Base-by-base conservation (phyloP, 148 eudicot genomes). In the Polygonum aviculare region DNA sequence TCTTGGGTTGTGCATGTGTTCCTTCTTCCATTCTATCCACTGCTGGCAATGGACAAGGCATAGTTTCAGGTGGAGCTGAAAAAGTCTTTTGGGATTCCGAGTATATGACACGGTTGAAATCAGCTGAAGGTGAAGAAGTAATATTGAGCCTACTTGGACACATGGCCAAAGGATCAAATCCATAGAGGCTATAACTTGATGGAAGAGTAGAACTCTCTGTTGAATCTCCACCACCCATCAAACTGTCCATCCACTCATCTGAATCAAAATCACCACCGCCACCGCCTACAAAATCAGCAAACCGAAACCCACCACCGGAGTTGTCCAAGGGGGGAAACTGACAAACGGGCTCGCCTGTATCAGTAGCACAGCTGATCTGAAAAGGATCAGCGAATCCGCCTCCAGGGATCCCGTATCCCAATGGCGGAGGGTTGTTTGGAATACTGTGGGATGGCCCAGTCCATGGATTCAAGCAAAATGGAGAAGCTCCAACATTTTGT, bases 161-260 rank as follows among this genome's bases (percentile, higher is more conserved):
- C 19, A 81, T 69, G 35, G 83, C 41, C 10, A 82, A 87, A 3
- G 93, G 89, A 83, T 93, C 92, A 57, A 83, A 54, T 31, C 71
- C 72, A 48, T 83, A 88, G 59, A 83, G 74, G 26, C 76, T 59
- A 54, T 39, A 51, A 33, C 77, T 79, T 1, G 87, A 65, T 12
- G 79, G 86, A 22, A 86, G 83, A 77, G 80, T 80, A 2, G 92
- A 84, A 60, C 80, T 79, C 16, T 51, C 86, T 9, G 87, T 75
- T 1, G 85, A 81, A 14, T 78, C 84, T 74, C 81, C 82, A 57
- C 82, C 87, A 36, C 82, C 87, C 70, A 94, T 92, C 5, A 94
- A 77, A 77, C 83, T 86, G 81, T 94, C 97, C 97, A 94, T 90
- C 98, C 98, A 94, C 74, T 90, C 95, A 22, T 94, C 98, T 3